Evolutionary conservation across 1,284 basidiomycete species (phyloP).

Genomic region (Fomitopsis schrenkii): DNA sequence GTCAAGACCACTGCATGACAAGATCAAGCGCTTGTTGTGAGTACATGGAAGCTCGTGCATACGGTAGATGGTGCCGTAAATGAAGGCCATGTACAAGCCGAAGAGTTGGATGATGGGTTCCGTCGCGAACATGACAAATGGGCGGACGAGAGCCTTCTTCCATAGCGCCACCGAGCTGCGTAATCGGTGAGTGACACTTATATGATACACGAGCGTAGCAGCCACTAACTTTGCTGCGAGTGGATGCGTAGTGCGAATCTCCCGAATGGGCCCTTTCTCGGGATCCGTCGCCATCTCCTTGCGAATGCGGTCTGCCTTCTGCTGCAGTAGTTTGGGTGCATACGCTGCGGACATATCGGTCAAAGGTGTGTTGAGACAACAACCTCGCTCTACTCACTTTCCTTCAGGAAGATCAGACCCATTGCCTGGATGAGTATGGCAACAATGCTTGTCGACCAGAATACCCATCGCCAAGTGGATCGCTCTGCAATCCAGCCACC

Average conservation of each 20-base stretch:
- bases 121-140: slow-evolving; percentile 38
- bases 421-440: slow-evolving; percentile 45
- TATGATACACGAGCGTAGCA: too few relatives aligned
- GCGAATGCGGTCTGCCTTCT: slow-evolving; percentile 51
- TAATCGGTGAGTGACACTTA: neutral
- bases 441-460: slow-evolving; percentile 58
- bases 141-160: slow-evolving; percentile 36
- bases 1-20: slow-evolving; percentile 45
- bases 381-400: slow-evolving; percentile 44
- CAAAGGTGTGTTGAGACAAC: neutral
- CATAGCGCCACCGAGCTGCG: slow-evolving; percentile 41
- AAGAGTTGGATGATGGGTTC: slow-evolving; percentile 45
- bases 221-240: slow-evolving; percentile 33
- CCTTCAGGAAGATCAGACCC: slow-evolving; percentile 56
- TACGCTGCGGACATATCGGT: slow-evolving; percentile 38
- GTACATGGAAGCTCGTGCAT: neutral
- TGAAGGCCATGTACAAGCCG: slow-evolving; percentile 45
- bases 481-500: slow-evolving; percentile 60
- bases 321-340: slow-evolving; percentile 56
- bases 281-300: slow-evolving; percentile 40
- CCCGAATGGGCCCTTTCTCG: slow-evolving; percentile 34
- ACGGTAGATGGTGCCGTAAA: slow-evolving; percentile 48
- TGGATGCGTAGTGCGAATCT: slow-evolving; percentile 44
- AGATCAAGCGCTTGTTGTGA: neutral
- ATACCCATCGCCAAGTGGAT: slow-evolving; percentile 68